Conservation (phyloP, 176 grass and related monocot genomes). For the Raddia guianensis region DNA sequence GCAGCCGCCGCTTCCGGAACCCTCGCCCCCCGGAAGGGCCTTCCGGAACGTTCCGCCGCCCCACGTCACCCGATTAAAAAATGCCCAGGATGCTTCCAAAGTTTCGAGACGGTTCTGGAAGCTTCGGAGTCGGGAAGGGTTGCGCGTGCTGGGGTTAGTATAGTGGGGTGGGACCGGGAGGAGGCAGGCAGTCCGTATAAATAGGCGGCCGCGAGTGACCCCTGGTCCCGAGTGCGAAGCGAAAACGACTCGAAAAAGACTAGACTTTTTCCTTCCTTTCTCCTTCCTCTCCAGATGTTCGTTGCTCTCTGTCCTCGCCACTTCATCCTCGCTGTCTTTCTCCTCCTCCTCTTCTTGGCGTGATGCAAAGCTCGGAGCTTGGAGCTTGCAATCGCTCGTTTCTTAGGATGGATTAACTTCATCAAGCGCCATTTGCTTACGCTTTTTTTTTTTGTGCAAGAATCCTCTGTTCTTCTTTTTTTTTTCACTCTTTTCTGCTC, state of each 20-base stretch:
- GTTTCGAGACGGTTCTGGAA: slow-evolving; percentile 47
- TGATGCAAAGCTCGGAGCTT: background rate
- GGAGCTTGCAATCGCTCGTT: background rate
- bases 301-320: background rate
- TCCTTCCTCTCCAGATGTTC: too few species aligned
- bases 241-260: background rate
- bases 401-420: background rate
- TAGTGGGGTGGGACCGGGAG: background rate
- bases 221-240: slow-evolving; percentile 3
- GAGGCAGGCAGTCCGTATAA: slow-evolving; percentile 22
- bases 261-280: slow-evolving; percentile 3
- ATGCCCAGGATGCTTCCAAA: background rate
- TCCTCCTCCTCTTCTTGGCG: background rate
- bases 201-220: background rate
- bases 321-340: background rate
- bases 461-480: too few species aligned
- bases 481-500: background rate
- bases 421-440: background rate
- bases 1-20: slow-evolving; percentile 44
- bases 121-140: slow-evolving; percentile 29
- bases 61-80: slow-evolving; percentile 8
- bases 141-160: too few species aligned
- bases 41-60: too few species aligned
- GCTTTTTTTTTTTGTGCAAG: too few species aligned
- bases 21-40: background rate